These are phyloP conservation scores for Cicer yamashitae DNA, from an alignment of 306 rosid genomes.

Conservation along the genomic window DNA sequence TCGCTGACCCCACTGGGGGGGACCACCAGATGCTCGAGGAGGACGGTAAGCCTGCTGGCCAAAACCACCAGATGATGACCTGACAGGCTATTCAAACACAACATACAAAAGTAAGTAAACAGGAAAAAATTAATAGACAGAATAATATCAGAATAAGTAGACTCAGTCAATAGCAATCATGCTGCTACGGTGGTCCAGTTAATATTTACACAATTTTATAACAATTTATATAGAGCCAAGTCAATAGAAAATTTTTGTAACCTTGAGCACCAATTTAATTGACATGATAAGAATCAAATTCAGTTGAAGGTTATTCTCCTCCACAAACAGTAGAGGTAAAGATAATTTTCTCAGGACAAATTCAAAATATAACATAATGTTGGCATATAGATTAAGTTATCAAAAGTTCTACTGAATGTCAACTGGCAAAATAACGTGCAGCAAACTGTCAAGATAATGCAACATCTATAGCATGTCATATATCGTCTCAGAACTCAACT, in stretches of 20 bases:
- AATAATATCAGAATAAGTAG: neutral
- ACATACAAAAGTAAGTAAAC: constrained; percentile 47
- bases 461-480: constrained; percentile 32
- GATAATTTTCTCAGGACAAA: neutral
- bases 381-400: neutral
- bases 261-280: constrained; percentile 4
- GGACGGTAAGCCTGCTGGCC: constrained; percentile 78
- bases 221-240: neutral
- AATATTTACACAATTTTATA: neutral
- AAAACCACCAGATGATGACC: constrained; percentile 80
- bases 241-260: neutral
- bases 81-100: constrained; percentile 70
- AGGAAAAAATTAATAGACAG: constrained; percentile 7
- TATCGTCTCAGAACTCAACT: constrained; percentile 23
- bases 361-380: constrained; percentile 15
- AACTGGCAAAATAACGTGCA: constrained; percentile 27
- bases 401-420: neutral
- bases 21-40: constrained; percentile 82
- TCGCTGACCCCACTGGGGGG: constrained; percentile 88
- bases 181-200: constrained; percentile 36
- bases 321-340: neutral
- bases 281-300: neutral
- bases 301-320: neutral
- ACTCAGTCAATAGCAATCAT: constrained; percentile 27
- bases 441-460: constrained; percentile 31